Evolutionary conservation across 352 stramenopile species (phyloP), one percentile per base, ranked within the genome.

Genomic region (Globisporangium parvum): DNA sequence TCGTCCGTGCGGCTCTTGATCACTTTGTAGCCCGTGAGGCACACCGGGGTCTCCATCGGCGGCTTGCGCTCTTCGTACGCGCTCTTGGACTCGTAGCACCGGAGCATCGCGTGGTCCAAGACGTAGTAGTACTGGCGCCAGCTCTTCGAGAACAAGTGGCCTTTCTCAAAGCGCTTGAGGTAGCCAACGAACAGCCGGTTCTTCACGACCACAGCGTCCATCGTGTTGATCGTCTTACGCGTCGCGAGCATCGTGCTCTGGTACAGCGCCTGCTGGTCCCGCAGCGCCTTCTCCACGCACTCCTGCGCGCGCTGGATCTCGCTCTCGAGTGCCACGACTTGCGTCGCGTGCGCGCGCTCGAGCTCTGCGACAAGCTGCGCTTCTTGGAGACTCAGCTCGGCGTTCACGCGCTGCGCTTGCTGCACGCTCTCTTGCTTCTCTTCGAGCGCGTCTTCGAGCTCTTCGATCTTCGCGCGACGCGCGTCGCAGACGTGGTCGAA

Each of bases 61-160:
- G 68, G 55, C 2, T 67, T 68, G 8, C 80, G 75, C 60, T 91
- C 80, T 54, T 91, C 80, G 46, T 71, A 86, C 31, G 62, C 70
- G 51, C 77, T 86, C 66, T 91, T 91, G 37, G 80, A 88, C 60
- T 83, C 81, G 58, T 84, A 91, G 53, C 77, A 88, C 39, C 67
- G 85, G 6, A 91, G 71, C 31, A 56, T 84, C 15, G 70, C 73
- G 31, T 87, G 72, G 51, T 88, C 82, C 26, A 91, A 51, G 6
- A 87, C 77, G 52, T 84, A 91, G 35, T 76, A 91, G 57, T 87
- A 91, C 67, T 91, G 80, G 20, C 77, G 77, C 80, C 80, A 91
- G 47, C 75, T 77, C 54, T 80, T 85, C 35, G 74, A 80, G 53
- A 91, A 91, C 46, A 87, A 48, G 52, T 77, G 76, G 6, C 75